Evolutionary conservation across 768 basidiomycete genomes (phyloP).

Genomic region (Trichaptum fuscoviolaceum): DNA sequence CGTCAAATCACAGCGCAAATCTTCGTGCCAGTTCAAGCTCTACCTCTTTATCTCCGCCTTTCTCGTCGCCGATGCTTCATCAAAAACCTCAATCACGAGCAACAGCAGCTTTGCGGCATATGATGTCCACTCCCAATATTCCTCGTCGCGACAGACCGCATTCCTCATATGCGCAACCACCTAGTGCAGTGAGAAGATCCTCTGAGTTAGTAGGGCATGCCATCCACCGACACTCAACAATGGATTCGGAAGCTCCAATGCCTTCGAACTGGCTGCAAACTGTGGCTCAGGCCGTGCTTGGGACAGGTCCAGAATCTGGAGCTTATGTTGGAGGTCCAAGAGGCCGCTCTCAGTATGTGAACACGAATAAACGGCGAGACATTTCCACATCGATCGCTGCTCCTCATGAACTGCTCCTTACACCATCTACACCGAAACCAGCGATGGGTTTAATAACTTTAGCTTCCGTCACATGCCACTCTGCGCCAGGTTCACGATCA

Average conservation of each 20-base stretch:
- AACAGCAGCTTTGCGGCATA: conserved; percentile 62
- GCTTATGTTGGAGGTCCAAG: conserved; percentile 40
- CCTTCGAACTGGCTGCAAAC: conserved; percentile 67
- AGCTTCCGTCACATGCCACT: conserved; percentile 60
- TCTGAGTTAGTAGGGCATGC: conserved; percentile 25
- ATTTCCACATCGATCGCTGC: conserved; percentile 20
- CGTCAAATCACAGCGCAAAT: neutral
- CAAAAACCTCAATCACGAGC: neutral
- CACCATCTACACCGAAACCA: conserved; percentile 26
- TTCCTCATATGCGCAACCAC: neutral
- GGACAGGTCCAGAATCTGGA: conserved; percentile 38
- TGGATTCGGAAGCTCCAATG: conserved; percentile 43
- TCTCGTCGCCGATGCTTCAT: neutral
- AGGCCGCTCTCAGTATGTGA: conserved; percentile 20
- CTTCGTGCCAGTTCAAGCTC: neutral
- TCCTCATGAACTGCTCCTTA: conserved; percentile 27
- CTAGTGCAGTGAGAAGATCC: neutral
- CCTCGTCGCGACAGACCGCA: conserved; percentile 16
- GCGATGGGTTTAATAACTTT: conserved; percentile 39
- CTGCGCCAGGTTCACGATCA: conserved; percentile 62
- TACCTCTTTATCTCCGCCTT: neutral
- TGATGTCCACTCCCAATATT: conserved; percentile 55
- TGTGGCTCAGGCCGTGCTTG: conserved; percentile 60
- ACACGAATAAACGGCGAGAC: conserved; percentile 20
- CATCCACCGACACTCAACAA: conserved; percentile 11